Evolutionary conservation across 2,329 filamentous ascomycete species (phyloP).

Genomic region (Trichoderma atroviride): DNA sequence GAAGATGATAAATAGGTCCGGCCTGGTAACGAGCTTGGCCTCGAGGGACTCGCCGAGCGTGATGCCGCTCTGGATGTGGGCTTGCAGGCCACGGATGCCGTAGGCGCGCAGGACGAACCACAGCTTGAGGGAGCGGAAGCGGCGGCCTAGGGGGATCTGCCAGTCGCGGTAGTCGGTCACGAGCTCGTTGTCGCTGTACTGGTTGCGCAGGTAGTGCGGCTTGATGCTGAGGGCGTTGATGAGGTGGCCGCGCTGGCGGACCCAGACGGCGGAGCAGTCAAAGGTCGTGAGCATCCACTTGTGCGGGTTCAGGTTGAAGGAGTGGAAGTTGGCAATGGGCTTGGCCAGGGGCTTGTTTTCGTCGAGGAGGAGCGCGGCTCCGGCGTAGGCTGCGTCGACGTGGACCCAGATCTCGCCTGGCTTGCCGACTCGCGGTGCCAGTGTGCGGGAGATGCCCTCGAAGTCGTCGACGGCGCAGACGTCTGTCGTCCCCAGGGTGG

Average conservation of each 20-base stretch:
- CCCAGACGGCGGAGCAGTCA: slow-evolving; percentile 79
- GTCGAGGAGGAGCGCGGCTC: slow-evolving; percentile 78
- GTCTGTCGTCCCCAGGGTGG: slow-evolving; percentile 82
- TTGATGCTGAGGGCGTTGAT: slow-evolving; percentile 77
- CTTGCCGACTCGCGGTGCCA: slow-evolving; percentile 39
- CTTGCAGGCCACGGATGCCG: slow-evolving; percentile 74
- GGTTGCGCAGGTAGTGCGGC: slow-evolving; percentile 79
- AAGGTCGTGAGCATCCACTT: slow-evolving; percentile 98
- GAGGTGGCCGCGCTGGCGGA: slow-evolving; percentile 75
- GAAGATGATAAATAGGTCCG: slow-evolving; percentile 75
- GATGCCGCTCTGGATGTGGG: slow-evolving; percentile 72
- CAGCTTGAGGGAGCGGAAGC: slow-evolving; percentile 87
- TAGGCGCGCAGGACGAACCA: slow-evolving; percentile 92
- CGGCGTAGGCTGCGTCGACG: slow-evolving; percentile 91
- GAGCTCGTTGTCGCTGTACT: slow-evolving; percentile 76
- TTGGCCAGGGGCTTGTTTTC: slow-evolving; percentile 73
- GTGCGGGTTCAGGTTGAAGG: slow-evolving; percentile 94
- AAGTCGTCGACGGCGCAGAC: slow-evolving; percentile 89
- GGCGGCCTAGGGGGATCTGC: slow-evolving; percentile 89
- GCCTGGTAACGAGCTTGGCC: slow-evolving; percentile 56
- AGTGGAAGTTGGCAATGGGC: slow-evolving; percentile 71
- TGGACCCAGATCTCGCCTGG: slow-evolving; percentile 78
- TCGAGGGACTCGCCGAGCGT: slow-evolving; percentile 71
- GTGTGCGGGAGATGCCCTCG: slow-evolving; percentile 60
- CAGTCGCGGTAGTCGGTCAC: slow-evolving; percentile 97